A percentile compares a stretch with the other conserved stretches of the same genome.
These are phyloP conservation scores for Iris pallida DNA, from an alignment of 116 monocot species.

Conservation along the genomic window DNA sequence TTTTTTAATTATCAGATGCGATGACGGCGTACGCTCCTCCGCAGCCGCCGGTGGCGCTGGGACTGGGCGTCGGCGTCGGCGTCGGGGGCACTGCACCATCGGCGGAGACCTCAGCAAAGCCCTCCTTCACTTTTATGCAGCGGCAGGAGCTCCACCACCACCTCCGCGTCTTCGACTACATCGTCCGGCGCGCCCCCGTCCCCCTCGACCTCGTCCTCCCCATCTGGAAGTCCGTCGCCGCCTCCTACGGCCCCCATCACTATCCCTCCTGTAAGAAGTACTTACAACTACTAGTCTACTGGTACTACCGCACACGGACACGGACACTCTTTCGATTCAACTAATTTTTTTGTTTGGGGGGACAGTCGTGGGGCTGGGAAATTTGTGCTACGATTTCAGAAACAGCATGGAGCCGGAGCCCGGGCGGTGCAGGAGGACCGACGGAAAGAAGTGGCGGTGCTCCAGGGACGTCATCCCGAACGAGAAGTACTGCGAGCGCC, in stretches of 20 bases:
- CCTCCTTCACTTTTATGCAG: conserved; percentile 71
- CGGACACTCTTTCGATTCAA: too few relatives aligned
- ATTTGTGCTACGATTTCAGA: conserved; percentile 61
- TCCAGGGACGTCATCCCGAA: conserved; percentile 60
- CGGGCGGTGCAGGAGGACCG: conserved; percentile 79
- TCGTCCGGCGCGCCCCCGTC: conserved; percentile 66
- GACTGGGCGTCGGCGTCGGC: conserved; percentile 37
- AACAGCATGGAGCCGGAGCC: conserved; percentile 88
- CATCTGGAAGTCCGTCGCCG: conserved; percentile 88
- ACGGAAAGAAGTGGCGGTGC: conserved; percentile 97
- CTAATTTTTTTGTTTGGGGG: too few relatives aligned
- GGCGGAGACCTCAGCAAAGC: too few relatives aligned
- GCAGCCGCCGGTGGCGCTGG: neutral
- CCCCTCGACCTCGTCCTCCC: conserved; percentile 82
- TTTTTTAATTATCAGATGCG: conserved; percentile 5
- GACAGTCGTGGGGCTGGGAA: conserved; percentile 53
- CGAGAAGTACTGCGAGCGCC: conserved; percentile 89
- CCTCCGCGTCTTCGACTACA: conserved; percentile 74
- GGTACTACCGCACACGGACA: too few relatives aligned
- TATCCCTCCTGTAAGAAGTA: conserved; percentile 44
- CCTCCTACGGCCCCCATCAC: conserved; percentile 38
- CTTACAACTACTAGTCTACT: too few relatives aligned
- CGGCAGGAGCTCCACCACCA: conserved; percentile 84
- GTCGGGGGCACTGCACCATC: conserved; percentile 9
- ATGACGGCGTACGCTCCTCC: conserved; percentile 28